A percentile compares a stretch with the other conserved stretches of the same genome.
phyloP scores from a whole-genome alignment of 2,329 filamentous ascomycete genomes.

The Coniochaeta sp. region DNA sequence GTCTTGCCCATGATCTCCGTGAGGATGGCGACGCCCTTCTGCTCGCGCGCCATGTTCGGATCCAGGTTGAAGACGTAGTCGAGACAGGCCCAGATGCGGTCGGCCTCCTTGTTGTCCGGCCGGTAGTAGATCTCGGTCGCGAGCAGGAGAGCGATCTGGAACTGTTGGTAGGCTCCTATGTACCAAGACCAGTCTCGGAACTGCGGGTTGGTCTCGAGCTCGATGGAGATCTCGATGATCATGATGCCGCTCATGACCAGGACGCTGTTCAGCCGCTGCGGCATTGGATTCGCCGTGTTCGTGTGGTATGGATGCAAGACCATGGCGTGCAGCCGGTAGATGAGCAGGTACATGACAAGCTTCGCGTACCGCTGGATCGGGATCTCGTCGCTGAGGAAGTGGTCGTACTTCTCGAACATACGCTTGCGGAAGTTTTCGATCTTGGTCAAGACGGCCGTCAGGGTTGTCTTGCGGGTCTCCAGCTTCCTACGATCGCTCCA shows the following conservation, averaged over 20 bases:
- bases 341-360: slow-evolving; percentile 57
- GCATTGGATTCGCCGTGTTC: slow-evolving; percentile 39
- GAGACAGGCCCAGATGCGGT: slow-evolving; percentile 62
- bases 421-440: slow-evolving; percentile 60
- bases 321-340: slow-evolving; percentile 58
- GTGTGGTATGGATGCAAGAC: slow-evolving; percentile 61
- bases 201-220: slow-evolving; percentile 33
- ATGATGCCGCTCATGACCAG: slow-evolving; percentile 53
- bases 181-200: slow-evolving; percentile 65
- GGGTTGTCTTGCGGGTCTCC: slow-evolving; percentile 51
- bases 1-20: slow-evolving; percentile 55
- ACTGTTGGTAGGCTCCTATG: slow-evolving; percentile 62
- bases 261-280: slow-evolving; percentile 55
- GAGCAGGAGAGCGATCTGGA: slow-evolving; percentile 62
- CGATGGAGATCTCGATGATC: slow-evolving; percentile 39
- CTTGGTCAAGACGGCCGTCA: slow-evolving; percentile 59
- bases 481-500: slow-evolving; percentile 63
- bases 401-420: slow-evolving; percentile 59
- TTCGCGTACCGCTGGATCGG: slow-evolving; percentile 58
- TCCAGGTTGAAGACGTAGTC: slow-evolving; percentile 66
- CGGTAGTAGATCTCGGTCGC: slow-evolving; percentile 59
- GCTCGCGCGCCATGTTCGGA: slow-evolving; percentile 36
- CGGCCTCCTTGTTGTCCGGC: slow-evolving; percentile 48
- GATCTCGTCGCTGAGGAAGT: slow-evolving; percentile 49
- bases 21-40: slow-evolving; percentile 55